These are phyloP conservation scores for Clonostachys byssicola DNA, from an alignment of 2,329 filamentous ascomycete genomes.

Conservation along the genomic window DNA sequence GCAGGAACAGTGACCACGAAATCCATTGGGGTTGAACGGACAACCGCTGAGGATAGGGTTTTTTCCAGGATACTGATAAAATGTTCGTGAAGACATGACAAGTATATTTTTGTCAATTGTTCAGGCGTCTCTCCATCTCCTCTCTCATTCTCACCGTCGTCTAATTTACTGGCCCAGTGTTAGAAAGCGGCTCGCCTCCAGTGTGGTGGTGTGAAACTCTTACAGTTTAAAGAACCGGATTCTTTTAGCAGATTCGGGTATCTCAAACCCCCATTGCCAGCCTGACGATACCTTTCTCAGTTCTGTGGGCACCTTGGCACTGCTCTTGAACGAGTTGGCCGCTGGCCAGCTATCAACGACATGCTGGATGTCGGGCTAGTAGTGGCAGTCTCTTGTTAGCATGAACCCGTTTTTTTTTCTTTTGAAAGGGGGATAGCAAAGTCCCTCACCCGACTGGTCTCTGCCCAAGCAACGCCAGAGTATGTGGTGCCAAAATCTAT, in stretches of 20 bases:
- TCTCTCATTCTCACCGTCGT: constrained; percentile 19
- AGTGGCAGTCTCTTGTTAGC: constrained; percentile 1
- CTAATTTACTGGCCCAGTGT: constrained; percentile 20
- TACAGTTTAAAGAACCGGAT: constrained; percentile 45
- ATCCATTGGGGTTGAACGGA: constrained; percentile 39
- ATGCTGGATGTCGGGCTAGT: constrained; percentile 31
- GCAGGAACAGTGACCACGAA: constrained; percentile 55
- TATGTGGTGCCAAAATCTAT: constrained; percentile 56
- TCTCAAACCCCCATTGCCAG: constrained; percentile 46
- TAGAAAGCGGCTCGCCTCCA: not conserved
- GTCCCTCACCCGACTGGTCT: constrained; percentile 28
- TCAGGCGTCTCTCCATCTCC: constrained; percentile 26
- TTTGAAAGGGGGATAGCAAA: not conserved
- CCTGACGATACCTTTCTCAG: constrained; percentile 33
- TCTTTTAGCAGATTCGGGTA: constrained; percentile 32
- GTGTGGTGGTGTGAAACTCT: constrained; percentile 7
- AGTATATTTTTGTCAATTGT: constrained; percentile 33
- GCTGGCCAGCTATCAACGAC: constrained; percentile 41
- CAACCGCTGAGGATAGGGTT: constrained; percentile 32
- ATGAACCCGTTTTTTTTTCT: not conserved
- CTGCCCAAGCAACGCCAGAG: constrained; percentile 48
- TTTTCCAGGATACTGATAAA: constrained; percentile 37
- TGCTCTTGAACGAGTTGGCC: constrained; percentile 19
- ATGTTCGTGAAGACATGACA: constrained; percentile 41
- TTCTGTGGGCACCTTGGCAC: constrained; percentile 43